Evolutionary conservation across 306 rosid genomes (phyloP).

Genomic region (Cucurbita pepo): DNA sequence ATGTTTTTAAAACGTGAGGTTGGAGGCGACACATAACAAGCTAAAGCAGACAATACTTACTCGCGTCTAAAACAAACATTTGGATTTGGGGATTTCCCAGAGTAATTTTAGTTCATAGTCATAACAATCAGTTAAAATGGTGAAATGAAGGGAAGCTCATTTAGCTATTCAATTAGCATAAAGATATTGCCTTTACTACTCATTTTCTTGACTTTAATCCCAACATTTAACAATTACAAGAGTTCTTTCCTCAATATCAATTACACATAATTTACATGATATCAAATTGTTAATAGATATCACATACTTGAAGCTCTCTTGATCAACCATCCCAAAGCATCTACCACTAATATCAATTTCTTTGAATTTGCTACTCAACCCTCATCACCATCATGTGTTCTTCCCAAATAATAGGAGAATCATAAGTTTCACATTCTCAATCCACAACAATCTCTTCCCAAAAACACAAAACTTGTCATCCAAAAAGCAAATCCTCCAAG

Average conservation of each 20-base stretch:
- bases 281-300: background rate
- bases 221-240: background rate
- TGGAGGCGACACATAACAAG: too few species aligned
- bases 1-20: too few species aligned
- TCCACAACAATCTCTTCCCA: background rate
- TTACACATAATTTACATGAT: background rate
- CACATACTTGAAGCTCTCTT: background rate
- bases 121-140: too few species aligned
- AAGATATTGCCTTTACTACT: background rate
- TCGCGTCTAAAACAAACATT: too few species aligned
- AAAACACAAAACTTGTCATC: background rate
- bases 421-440: background rate
- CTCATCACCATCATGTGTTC: background rate
- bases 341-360: background rate
- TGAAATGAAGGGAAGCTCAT: too few species aligned
- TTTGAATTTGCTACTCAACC: background rate
- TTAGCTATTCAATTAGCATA: background rate
- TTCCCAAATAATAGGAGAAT: background rate
- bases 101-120: too few species aligned
- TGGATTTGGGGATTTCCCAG: too few species aligned
- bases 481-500: background rate
- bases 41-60: too few species aligned
- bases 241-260: background rate
- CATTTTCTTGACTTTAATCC: background rate
- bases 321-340: background rate